These are phyloP conservation scores for Phoma herbarum DNA, from an alignment of 2,329 filamentous ascomycete species.

Conservation along the genomic window DNA sequence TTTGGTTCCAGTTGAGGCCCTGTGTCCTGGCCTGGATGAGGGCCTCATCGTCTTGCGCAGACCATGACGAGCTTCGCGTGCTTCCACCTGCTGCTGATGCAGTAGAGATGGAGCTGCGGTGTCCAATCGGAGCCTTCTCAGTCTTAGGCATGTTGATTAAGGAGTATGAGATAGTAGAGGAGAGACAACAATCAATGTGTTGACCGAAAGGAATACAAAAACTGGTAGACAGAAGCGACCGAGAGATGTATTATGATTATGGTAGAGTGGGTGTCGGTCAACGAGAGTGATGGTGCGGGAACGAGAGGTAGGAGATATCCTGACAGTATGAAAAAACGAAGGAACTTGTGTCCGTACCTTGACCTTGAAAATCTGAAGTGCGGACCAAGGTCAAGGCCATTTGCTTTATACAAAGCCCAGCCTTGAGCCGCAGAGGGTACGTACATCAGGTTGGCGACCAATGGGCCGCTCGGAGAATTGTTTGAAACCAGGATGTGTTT, in stretches of 20 bases:
- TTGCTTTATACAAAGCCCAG: conserved; percentile 43
- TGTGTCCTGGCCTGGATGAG: conserved; percentile 75
- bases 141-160: conserved; percentile 58
- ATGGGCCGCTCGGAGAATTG: conserved; percentile 48
- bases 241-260: conserved; percentile 46
- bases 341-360: conserved; percentile 43
- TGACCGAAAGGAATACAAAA: conserved; percentile 26
- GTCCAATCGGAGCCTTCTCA: conserved; percentile 44
- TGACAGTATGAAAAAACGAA: conserved; percentile 49
- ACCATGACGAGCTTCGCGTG: conserved; percentile 67
- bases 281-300: conserved; percentile 43
- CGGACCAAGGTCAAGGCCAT: conserved; percentile 26
- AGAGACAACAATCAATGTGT: conserved; percentile 26
- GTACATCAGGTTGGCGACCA: conserved; percentile 39
- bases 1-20: conserved; percentile 84
- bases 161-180: conserved; percentile 25
- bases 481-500: conserved; percentile 52
- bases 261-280: conserved; percentile 34
- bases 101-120: conserved; percentile 45
- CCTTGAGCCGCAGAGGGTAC: conserved; percentile 36
- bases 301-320: conserved; percentile 45
- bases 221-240: conserved; percentile 35
- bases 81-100: conserved; percentile 41
- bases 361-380: conserved; percentile 38
- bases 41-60: conserved; percentile 74